These are phyloP conservation scores for Hypoxylon sp. DNA, from an alignment of 2,329 filamentous ascomycete species.

Conservation along the genomic window DNA sequence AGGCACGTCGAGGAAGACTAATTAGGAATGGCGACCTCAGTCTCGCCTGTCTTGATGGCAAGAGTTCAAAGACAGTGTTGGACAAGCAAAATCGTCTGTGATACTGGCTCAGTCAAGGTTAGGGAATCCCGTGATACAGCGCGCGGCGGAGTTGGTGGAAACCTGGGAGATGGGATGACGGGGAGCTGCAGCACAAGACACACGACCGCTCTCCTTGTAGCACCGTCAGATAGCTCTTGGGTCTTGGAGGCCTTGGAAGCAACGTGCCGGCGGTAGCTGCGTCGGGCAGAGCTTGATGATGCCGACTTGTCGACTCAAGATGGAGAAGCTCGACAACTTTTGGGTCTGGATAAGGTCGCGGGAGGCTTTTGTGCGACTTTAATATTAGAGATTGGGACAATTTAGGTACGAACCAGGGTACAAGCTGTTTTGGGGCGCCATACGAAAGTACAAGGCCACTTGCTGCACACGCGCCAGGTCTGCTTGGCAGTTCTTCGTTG, in stretches of 20 bases:
- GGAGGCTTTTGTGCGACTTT: slow-evolving; percentile 58
- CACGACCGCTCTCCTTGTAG: slow-evolving; percentile 54
- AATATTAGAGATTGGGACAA: slow-evolving; percentile 56
- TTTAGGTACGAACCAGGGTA: slow-evolving; percentile 54
- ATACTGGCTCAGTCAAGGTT: slow-evolving; percentile 64
- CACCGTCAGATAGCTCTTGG: slow-evolving; percentile 51
- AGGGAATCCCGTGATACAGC: slow-evolving; percentile 63
- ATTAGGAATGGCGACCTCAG: slow-evolving; percentile 43
- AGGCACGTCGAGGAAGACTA: slow-evolving; percentile 36
- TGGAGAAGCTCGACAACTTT: slow-evolving; percentile 52
- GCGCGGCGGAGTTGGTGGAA: slow-evolving; percentile 64
- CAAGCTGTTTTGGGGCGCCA: slow-evolving; percentile 49
- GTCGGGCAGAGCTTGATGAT: slow-evolving; percentile 51
- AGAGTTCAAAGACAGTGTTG: slow-evolving; percentile 60
- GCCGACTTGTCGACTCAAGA: slow-evolving; percentile 51
- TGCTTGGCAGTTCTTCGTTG: slow-evolving; percentile 53
- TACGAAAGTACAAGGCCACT: slow-evolving; percentile 50
- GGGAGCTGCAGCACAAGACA: slow-evolving; percentile 62
- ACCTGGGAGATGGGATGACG: slow-evolving; percentile 59
- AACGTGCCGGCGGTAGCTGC: slow-evolving; percentile 51
- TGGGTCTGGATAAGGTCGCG: slow-evolving; percentile 52
- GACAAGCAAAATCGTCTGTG: slow-evolving; percentile 67
- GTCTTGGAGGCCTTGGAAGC: slow-evolving; percentile 50
- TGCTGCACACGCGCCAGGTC: slow-evolving; percentile 53
- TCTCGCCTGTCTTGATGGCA: slow-evolving; percentile 45